Percentiles rank a stretch among this genome's conserved stretches.
Conservation (phyloP, 108 stramenopile species). For the Schizochytrium sp. region DNA sequence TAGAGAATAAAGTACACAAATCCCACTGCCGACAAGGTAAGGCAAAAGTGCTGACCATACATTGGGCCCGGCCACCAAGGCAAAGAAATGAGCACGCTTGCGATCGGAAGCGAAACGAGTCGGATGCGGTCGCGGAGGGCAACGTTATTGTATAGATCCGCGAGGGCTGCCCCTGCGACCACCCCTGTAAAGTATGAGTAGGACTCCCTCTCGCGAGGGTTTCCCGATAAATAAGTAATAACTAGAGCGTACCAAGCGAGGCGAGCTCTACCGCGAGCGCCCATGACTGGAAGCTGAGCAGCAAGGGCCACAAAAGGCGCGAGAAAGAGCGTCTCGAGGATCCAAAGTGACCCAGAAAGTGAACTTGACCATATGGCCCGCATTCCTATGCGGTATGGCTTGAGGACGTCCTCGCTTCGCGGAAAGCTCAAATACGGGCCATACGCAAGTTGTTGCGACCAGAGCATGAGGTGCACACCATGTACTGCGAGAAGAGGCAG, state of each 20-base stretch:
- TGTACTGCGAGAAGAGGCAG: background rate
- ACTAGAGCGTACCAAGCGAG: background rate
- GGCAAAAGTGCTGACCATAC: background rate
- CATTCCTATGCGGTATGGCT: background rate
- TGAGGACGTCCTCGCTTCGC: background rate
- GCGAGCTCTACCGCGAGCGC: background rate
- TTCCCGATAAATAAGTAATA: background rate
- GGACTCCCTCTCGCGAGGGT: background rate
- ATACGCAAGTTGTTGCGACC: background rate
- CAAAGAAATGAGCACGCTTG: background rate
- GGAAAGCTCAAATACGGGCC: background rate
- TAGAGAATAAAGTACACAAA: background rate
- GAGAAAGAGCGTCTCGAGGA: background rate
- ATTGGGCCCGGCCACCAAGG: background rate
- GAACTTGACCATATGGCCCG: background rate
- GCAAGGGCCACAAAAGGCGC: background rate
- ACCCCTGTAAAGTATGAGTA: background rate
- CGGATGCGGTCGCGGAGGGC: background rate
- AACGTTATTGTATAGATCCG: background rate
- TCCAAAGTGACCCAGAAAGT: background rate
- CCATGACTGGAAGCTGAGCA: background rate
- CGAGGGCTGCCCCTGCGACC: background rate
- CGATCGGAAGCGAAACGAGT: background rate
- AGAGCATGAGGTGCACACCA: background rate
- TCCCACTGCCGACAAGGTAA: background rate